Evolutionary conservation across 2,329 filamentous ascomycete species (phyloP).

Genomic region (Pleurostoma richardsiae): DNA sequence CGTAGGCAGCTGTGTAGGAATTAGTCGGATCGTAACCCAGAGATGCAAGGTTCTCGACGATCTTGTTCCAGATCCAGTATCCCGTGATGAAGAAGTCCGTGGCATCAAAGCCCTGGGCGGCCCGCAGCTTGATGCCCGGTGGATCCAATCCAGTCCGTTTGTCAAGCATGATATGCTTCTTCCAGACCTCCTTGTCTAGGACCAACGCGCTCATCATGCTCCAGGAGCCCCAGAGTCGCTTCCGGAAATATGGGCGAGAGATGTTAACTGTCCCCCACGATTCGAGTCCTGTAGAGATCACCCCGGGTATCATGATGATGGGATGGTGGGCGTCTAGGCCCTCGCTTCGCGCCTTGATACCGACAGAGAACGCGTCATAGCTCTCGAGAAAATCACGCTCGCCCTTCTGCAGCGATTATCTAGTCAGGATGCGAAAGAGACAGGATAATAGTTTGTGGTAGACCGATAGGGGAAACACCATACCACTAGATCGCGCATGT

Average conservation of each 20-base stretch:
- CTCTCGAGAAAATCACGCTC: conserved; percentile 78
- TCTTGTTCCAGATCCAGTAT: conserved; percentile 99
- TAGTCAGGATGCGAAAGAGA: background rate
- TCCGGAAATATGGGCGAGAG: conserved; percentile 88
- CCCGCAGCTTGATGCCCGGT: conserved; percentile 80
- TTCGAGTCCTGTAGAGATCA: conserved; percentile 95
- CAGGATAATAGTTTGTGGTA: background rate
- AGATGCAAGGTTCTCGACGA: conserved; percentile 91
- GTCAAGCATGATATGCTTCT: conserved; percentile 94
- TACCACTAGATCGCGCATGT: conserved; percentile 82
- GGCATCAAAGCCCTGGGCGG: conserved; percentile 94
- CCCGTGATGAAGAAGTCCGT: conserved; percentile 89
- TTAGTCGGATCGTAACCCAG: conserved; percentile 90
- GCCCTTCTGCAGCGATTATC: conserved; percentile 53
- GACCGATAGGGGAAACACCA: conserved; percentile 21
- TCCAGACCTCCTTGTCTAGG: conserved; percentile 90
- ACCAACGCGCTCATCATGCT: conserved; percentile 97
- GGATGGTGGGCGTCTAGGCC: conserved; percentile 80
- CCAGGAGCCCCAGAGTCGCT: conserved; percentile 96
- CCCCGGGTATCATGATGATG: conserved; percentile 94
- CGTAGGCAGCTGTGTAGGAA: conserved; percentile 67
- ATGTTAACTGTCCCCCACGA: conserved; percentile 88
- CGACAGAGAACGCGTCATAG: conserved; percentile 92
- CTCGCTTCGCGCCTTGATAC: conserved; percentile 73
- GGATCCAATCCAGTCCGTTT: conserved; percentile 88